Base-by-base conservation (phyloP, 1,139 yeast species). In the Yamadazyma atmosphaerica region DNA sequence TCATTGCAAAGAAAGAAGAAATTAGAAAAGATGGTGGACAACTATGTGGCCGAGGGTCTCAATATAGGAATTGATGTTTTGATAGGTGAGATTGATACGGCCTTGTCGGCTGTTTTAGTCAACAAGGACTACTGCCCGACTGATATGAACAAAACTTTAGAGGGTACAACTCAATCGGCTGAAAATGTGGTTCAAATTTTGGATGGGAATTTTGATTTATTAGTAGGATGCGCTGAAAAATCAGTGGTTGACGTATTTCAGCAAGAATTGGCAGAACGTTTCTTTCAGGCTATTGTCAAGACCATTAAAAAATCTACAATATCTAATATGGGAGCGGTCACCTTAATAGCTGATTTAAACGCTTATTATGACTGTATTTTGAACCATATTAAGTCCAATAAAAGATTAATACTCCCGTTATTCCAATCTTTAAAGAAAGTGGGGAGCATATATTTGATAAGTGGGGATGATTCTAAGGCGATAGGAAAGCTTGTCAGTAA, bases 181-280 rank as follows among this genome's bases (percentile, higher is more conserved):
- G 54, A 50, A 10, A 75, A 76, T 41, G 83, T 79, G 1, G 79
- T 87, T 1, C 68, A 72, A 18, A 66, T 89, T 17, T 62, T 92
- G 37, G 77, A 77, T 14, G 78, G 81, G n/a, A 95, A 90, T 55
- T 81, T 90, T 46, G 79, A 79, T 42, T 63, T 90, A 36, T 65
- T 92, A 36, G 81, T 79, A 14, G 96, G 90, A 3, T 79, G 95
- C 15, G 88, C 97, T 0, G 98, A 92, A 41, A 86, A 84, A 53
- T 78, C 89, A 0, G 83, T 94, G 7, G 78, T 90, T 19, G 98
- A 90, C 52, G 95, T 92, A 0, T 92, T 89, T 55, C 95, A 90
- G 51, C 96, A 89, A 55, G 98, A 92, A 55, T 81, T 92, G 28
- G 96, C 96, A 0, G 88, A 88, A 54, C 61, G 98, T 35, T 83